These are phyloP conservation scores for Protostelium mycophagum DNA, from an alignment of 78 protist species.

Conservation along the genomic window DNA sequence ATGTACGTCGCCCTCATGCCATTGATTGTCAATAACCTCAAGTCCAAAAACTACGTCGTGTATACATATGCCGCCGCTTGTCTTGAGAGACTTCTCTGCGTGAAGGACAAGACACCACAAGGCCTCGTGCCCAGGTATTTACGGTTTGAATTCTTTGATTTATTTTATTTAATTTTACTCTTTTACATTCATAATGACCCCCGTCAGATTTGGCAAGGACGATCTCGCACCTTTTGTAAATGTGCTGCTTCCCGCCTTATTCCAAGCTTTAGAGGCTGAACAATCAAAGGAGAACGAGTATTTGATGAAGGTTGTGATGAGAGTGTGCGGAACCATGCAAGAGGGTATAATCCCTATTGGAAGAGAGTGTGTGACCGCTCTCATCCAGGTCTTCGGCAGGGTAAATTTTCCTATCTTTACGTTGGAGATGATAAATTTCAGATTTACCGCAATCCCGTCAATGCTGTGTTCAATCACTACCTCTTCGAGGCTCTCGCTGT, in stretches of 20 bases:
- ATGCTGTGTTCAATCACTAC: conserved; percentile 88
- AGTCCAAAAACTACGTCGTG: conserved; percentile 47
- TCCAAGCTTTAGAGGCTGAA: conserved; percentile 24
- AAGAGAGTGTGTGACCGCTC: conserved; percentile 19
- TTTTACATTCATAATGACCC: neutral
- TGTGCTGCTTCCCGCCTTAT: conserved; percentile 52
- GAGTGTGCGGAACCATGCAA: conserved; percentile 3
- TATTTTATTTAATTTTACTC: neutral
- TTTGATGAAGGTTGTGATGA: conserved; percentile 50
- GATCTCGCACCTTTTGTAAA: conserved; percentile 5
- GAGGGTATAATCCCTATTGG: neutral
- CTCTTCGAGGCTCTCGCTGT: conserved; percentile 90
- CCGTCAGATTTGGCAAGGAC: neutral
- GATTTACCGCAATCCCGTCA: conserved; percentile 69
- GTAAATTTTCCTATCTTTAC: too few relatives aligned
- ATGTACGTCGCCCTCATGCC: conserved; percentile 19
- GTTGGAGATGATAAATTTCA: too few relatives aligned
- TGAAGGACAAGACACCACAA: conserved; percentile 15
- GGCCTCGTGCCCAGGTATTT: conserved; percentile 23
- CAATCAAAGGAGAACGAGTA: conserved; percentile 66
- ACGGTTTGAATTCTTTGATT: neutral
- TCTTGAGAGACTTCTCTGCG: conserved; percentile 73
- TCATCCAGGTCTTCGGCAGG: conserved; percentile 17
- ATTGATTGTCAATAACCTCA: conserved; percentile 23
- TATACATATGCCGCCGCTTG: conserved; percentile 82